A percentile compares a stretch with the other conserved stretches of the same genome.
Conservation (phyloP, 345 rosid species). For the Salix caprea region DNA sequence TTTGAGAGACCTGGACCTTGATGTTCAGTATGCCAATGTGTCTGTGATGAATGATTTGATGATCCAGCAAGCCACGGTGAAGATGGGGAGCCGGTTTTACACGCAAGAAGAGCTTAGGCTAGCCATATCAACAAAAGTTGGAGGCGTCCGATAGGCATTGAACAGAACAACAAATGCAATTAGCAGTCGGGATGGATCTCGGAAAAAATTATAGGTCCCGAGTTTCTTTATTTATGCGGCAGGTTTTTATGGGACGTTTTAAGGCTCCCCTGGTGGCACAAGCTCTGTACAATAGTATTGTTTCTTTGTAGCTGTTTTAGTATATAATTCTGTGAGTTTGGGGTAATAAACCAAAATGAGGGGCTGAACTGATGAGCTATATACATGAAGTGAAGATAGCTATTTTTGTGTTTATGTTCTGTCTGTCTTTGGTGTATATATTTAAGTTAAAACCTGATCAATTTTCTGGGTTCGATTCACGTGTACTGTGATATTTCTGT, state of each 20-base stretch:
- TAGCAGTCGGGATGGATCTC: conserved; percentile 16
- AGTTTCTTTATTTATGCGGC: conserved; percentile 9
- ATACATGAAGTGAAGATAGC: conserved; percentile 18
- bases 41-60: conserved; percentile 82
- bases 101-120: conserved; percentile 75
- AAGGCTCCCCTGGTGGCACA: conserved; percentile 31
- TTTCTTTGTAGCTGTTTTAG: conserved; percentile 20
- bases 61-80: conserved; percentile 97
- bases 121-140: conserved; percentile 58
- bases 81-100: conserved; percentile 73
- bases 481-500: neutral
- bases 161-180: neutral
- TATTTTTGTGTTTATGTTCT: conserved; percentile 10
- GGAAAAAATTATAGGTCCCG: neutral
- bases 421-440: conserved; percentile 27
- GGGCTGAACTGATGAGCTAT: conserved; percentile 16
- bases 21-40: conserved; percentile 83
- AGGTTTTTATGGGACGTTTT: conserved; percentile 39
- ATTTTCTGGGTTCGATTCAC: conserved; percentile 6
- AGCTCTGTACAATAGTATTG: conserved; percentile 33
- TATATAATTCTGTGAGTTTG: conserved; percentile 9
- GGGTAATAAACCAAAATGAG: conserved; percentile 12
- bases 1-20: conserved; percentile 78
- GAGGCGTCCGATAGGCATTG: conserved; percentile 25
- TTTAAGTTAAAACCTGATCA: conserved; percentile 16